Base-by-base conservation (phyloP, 2,329 filamentous ascomycete species). In the Fusarium nanum region DNA sequence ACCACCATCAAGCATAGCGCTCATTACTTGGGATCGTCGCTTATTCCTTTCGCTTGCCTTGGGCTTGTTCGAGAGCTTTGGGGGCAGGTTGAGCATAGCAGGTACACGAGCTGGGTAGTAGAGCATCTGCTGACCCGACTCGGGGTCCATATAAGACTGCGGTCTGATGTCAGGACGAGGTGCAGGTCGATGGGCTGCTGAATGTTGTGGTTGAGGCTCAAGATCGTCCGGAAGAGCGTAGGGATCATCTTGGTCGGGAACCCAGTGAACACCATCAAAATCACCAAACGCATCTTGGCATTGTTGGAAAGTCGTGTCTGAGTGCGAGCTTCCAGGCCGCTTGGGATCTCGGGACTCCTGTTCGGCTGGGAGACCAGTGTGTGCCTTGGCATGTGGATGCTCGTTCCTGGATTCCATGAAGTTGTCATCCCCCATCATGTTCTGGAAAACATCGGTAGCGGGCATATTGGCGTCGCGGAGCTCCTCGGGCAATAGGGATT, bases 71-170 rank as follows among this genome's bases (percentile, higher is more conserved):
- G 94, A 97, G 53, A 98, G 83, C 74, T 93, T 92, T 46, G 94
- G 93, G 1, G 96, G 96, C 14, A 99, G 83, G 74, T 97, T 98
- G 60, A 99, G 86, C 90, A 97, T 94, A 67, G 92, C 91, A 5
- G 96, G 96, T 5, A 99, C 96, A 2, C 93, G 94, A 5, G 96
- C 96, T 16, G 96, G 96, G 78, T 99, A 99, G 80, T 91, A 98
- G 12, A 97, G 89, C 93, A 98, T 97, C 73, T 90, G 85, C 71
- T 95, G 89, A 7, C 89, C 91, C 3, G 91, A 91, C 27, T 86
- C 83, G 3, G 88, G 88, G 75, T 90, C 85, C 75, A 88, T 81
- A 77, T 89, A 91, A 2, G 89, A 89, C 66, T 87, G 84, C 13
- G 88, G 85, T 20, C 81, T 80, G 4, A 79, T 76, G 20, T 50